Base-by-base conservation (phyloP, 108 stramenopile species). In the Aurantiochytrium sp. region DNA sequence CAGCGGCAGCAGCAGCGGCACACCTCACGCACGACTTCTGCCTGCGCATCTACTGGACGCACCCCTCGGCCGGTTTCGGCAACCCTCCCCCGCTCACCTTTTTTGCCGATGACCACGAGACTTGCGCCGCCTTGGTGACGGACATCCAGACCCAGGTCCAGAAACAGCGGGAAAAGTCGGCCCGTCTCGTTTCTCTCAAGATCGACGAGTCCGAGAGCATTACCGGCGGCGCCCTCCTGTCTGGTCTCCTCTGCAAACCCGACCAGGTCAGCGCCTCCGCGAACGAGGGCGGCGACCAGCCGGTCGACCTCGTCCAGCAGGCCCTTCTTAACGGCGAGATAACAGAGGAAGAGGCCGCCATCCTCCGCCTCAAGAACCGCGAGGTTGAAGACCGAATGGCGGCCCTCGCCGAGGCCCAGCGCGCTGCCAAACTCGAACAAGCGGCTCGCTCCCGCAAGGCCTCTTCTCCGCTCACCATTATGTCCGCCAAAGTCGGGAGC, bases 301-400 rank as follows among this genome's bases (percentile, higher is more conserved):
- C 69, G 45, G 41, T 30, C n/a, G 69, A 81, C 22, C 42, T 81
- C 10, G 69, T 81, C 12, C 69, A 81, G 22, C 69, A 81, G 34
- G 69, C 69, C 21, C 69, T 81, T 39, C 37, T 81, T 8, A 81
- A 81, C 22, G 69, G 69, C 24, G 69, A 81, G 22, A 22, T 81
- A 4, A 37, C 69, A 4, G 69, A 81, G 36, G 69, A 81, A 45
- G 69, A 81, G 69, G 69, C 69, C 37, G 10, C 12, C 8, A 45
- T 45, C 8, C 42, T 81, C 41, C 37, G 42, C n/a, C 4, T 27
- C 22, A 81, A 81, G 69, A 81, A 45, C 22, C 41, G 42, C 4
- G 69, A 81, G 22, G 69, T 81, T 8, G 42, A 45, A 10, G 69
- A 81, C 24, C 37, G 42, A 4, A 81, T 81, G 69, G 69, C 37